Base-by-base conservation (phyloP, 805 yeast genomes). In the Kluyveromyces lactis region DNA sequence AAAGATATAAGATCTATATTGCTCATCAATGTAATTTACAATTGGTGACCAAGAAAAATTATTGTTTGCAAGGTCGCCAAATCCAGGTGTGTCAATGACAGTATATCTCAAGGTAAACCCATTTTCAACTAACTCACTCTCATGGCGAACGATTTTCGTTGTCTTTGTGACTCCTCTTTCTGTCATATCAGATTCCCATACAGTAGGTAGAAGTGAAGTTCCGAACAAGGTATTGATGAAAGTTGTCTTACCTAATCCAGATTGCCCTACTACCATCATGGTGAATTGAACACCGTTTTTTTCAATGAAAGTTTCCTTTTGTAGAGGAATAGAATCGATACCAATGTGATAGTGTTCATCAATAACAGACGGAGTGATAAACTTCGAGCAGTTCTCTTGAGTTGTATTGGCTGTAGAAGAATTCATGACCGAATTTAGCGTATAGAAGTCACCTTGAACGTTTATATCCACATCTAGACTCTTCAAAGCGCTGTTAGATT, bases 211-310 rank as follows among this genome's bases (percentile, higher is more conserved):
- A 38, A 60, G 65, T 38, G 55, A 31, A 2, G 79, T 63, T 33
- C 81, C 79, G 58, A 86, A 83, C 46, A 89, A 68, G 7, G 94
- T 79, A 67, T 89, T 85, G 50, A 86, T 66, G 46, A 87, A 85
- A 1, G 90, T 77, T 3, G 86, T 75, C 56, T 85, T 86, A 33
- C 95, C 95, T 38, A 84, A 69, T 3, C 96, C 96, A 37, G 82
- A 69, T 60, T 82, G 87, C 23, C 97, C 96, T 35, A 82, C 87
- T 27, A 86, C 77, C 83, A 87, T 77, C 41, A 89, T 53, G 33
- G 94, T 86, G 62, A 85, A 82, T 18, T 78, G 68, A 16, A 85
- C 77, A 13, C 95, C 95, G 41, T 69, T 68, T 45, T 68, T 73
- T 36, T 72, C 51, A 9, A 46, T 50, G 26, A 60, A 38, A 3